Percentiles rank a stretch among this genome's conserved stretches.
Conservation (phyloP, 169 alveolate genomes). For the Cryptosporidium viatorum region DNA sequence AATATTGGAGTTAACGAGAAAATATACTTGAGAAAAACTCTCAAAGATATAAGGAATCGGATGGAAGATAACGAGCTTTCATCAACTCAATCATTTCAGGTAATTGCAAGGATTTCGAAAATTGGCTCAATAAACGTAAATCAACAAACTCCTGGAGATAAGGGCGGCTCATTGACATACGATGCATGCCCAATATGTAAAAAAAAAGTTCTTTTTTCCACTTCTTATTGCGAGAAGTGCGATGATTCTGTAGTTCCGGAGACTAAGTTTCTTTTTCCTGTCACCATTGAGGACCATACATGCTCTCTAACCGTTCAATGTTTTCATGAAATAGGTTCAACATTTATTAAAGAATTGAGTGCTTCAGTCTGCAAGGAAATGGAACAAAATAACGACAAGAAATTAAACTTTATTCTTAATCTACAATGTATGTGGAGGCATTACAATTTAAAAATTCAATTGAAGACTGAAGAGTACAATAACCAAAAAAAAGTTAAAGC, state of each 20-base stretch:
- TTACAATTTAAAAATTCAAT: conserved; percentile 35
- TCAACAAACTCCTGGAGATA: conserved; percentile 25
- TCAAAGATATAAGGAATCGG: conserved; percentile 26
- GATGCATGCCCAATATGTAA: conserved; percentile 74
- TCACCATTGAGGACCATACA: conserved; percentile 65
- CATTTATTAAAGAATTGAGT: conserved; percentile 21
- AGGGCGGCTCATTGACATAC: conserved; percentile 24
- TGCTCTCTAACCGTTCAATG: conserved; percentile 57
- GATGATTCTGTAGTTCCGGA: conserved; percentile 59
- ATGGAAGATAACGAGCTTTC: conserved; percentile 22
- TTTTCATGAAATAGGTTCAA: conserved; percentile 58
- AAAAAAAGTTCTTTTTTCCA: conserved; percentile 43
- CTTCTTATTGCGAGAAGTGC: conserved; percentile 62
- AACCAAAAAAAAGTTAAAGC: conserved; percentile 62
- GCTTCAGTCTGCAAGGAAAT: conserved; percentile 59
- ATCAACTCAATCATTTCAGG: conserved; percentile 14
- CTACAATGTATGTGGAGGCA: conserved; percentile 32
- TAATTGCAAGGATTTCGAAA: conserved; percentile 51
- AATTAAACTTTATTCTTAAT: conserved; percentile 34
- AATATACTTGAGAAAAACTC: neutral
- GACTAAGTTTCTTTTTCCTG: conserved; percentile 70
- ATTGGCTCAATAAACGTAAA: conserved; percentile 33
- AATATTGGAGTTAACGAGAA: neutral
- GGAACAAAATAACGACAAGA: conserved; percentile 27
- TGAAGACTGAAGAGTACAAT: conserved; percentile 66